Base-by-base conservation (phyloP, 2,329 filamentous ascomycete species). In the Epichloe coenophiala region DNA sequence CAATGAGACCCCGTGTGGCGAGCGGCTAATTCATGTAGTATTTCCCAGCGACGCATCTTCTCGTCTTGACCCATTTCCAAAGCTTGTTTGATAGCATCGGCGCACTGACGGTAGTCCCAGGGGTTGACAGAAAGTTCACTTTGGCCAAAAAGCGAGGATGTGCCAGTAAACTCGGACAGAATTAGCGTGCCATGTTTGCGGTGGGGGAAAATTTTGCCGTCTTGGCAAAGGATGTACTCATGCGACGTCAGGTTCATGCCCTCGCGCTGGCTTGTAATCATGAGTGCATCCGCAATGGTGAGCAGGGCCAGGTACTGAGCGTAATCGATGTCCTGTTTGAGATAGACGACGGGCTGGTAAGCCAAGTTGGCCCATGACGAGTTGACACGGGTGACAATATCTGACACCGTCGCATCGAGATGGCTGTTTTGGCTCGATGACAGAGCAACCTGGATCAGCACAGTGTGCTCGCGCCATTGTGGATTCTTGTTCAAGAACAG, bases 241-340 rank as follows among this genome's bases (percentile, higher is more conserved):
- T 97, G 93, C 5, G 86, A 90, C 0, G 91, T 96, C 51, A 97
- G 69, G 63, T 96, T 97, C 93, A 97, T 97, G 55, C 91, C 91
- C 65, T 97, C 91, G 48, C 93, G 88, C 59, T 97, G 81, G 63
- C 88, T 94, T 2, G 91, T 94, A 61, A 97, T 93, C 80, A 96
- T 93, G 47, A 97, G 73, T 3, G 85, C 86, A 68, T 97, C 90
- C 2, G 91, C 93, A 48, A 94, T 84, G 3, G 88, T 88, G 45
- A 96, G 76, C 7, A 97, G 73, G 2, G 90, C 91, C n/a, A 97
- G 77, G 60, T 96, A 97, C 63, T 96, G 90, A 0, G 86, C 75
- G 62, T 95, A 95, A 52, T 87, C 84, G 53, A 97, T 93, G 60
- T 97, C 91, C 65, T 97, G 91, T 67, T 94, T 90, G 49, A 97